Evolutionary conservation across 163 green algal genomes (phyloP).

Genomic region (Volvox carteri): DNA sequence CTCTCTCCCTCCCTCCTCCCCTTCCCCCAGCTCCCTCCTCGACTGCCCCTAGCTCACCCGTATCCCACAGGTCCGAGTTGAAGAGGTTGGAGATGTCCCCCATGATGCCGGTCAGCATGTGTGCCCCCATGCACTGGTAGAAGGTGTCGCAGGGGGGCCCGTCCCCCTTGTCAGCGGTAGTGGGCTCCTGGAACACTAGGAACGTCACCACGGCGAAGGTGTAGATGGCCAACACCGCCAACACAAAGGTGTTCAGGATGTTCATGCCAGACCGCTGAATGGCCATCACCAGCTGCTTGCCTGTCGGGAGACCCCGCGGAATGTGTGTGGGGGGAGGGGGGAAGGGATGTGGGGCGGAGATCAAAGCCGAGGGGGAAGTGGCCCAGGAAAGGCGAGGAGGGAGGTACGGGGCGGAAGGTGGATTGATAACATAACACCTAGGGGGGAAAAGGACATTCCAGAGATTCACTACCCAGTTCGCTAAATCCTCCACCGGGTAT

Average conservation of each 20-base stretch:
- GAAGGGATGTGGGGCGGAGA: background rate
- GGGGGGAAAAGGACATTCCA: too few species aligned
- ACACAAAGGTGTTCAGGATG: conserved; percentile 60
- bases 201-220: conserved; percentile 55
- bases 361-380: background rate
- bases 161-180: conserved; percentile 43
- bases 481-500: too few species aligned
- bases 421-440: background rate
- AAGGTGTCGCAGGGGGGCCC: conserved; percentile 58
- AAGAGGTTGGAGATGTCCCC: conserved; percentile 52
- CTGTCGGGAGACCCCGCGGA: too few species aligned
- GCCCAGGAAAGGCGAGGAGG: background rate
- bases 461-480: too few species aligned
- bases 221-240: conserved; percentile 59
- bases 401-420: background rate
- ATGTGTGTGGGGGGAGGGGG: background rate
- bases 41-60: background rate
- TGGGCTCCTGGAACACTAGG: conserved; percentile 53
- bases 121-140: conserved; percentile 62
- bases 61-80: conserved; percentile 46
- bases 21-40: background rate
- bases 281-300: conserved; percentile 53
- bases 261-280: conserved; percentile 44
- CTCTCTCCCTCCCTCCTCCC: background rate
- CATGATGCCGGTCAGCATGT: conserved; percentile 63